Conservation (phyloP, 2,329 filamentous ascomycete genomes). For the Lachnellula willkommii region DNA sequence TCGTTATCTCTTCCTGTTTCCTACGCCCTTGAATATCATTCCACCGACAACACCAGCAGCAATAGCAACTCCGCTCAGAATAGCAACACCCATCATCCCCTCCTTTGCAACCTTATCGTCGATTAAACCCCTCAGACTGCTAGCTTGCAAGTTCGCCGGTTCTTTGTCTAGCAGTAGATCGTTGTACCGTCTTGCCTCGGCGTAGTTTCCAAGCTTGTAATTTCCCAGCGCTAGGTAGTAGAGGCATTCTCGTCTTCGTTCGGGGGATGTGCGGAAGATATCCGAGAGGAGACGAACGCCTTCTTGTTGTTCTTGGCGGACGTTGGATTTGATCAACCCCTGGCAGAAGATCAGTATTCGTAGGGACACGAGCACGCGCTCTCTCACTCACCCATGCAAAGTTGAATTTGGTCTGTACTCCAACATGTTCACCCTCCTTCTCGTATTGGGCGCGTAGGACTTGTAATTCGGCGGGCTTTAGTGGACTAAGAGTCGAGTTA, state of each 20-base stretch:
- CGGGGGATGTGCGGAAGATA: constrained; percentile 89
- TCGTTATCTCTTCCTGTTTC: constrained; percentile 42
- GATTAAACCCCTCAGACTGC: constrained; percentile 79
- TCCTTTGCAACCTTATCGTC: constrained; percentile 96
- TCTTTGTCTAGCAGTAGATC: constrained; percentile 87
- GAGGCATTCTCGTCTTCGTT: constrained; percentile 92
- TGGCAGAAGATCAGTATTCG: constrained; percentile 35
- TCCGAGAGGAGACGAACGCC: constrained; percentile 90
- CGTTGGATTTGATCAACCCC: constrained; percentile 91
- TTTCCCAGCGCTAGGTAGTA: constrained; percentile 97
- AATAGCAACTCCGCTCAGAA: constrained; percentile 86
- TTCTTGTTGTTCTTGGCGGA: constrained; percentile 82
- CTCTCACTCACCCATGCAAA: constrained; percentile 77
- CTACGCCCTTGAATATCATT: constrained; percentile 71
- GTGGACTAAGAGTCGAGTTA: constrained; percentile 53
- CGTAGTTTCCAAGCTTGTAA: constrained; percentile 98
- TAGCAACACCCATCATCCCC: constrained; percentile 88
- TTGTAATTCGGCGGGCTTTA: constrained; percentile 86
- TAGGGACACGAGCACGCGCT: background rate
- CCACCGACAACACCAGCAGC: constrained; percentile 91
- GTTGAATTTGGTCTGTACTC: constrained; percentile 98
- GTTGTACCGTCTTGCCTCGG: constrained; percentile 90
- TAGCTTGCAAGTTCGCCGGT: constrained; percentile 83
- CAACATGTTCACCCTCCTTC: constrained; percentile 95
- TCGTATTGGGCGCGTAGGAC: constrained; percentile 93